Conservation (phyloP, 768 basidiomycete species). For the Tylopilus balloui region DNA sequence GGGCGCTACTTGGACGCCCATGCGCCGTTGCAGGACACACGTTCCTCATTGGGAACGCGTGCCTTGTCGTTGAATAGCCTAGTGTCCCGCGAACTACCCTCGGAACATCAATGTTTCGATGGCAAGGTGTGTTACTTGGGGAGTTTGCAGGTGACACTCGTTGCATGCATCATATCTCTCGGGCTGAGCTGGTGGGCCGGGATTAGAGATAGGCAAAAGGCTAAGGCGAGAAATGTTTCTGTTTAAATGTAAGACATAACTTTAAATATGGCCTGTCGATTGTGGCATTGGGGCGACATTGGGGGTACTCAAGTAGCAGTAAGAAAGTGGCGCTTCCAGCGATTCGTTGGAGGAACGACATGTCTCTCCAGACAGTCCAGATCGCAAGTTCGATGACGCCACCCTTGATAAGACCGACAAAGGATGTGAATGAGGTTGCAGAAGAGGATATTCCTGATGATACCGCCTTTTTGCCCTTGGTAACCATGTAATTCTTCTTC, state of each 20-base stretch:
- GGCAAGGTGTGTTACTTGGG: conserved; percentile 59
- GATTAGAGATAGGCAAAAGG: conserved; percentile 28
- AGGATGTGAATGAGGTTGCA: neutral
- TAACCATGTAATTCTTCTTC: neutral
- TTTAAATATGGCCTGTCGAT: too few species aligned
- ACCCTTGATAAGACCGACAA: neutral
- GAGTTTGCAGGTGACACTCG: conserved; percentile 46
- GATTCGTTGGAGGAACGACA: too few species aligned
- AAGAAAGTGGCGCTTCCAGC: too few species aligned
- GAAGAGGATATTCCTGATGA: too few species aligned
- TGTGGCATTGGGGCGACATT: too few species aligned
- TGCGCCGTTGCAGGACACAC: conserved; percentile 23
- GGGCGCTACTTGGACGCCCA: conserved; percentile 80
- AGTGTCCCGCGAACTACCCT: conserved; percentile 18
- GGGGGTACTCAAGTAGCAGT: too few species aligned
- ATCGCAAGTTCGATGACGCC: neutral
- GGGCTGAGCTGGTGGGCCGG: conserved; percentile 37
- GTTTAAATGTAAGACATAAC: too few species aligned
- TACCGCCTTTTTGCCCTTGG: neutral
- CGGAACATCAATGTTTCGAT: conserved; percentile 46
- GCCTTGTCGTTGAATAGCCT: neutral
- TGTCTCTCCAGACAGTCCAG: too few species aligned
- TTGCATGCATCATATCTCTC: conserved; percentile 35
- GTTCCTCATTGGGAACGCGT: neutral
- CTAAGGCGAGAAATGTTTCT: neutral